Evolutionary conservation across 2,329 filamentous ascomycete genomes (phyloP), one percentile per base, ranked within the genome.

Genomic region (Cordyceps tenuipes): DNA sequence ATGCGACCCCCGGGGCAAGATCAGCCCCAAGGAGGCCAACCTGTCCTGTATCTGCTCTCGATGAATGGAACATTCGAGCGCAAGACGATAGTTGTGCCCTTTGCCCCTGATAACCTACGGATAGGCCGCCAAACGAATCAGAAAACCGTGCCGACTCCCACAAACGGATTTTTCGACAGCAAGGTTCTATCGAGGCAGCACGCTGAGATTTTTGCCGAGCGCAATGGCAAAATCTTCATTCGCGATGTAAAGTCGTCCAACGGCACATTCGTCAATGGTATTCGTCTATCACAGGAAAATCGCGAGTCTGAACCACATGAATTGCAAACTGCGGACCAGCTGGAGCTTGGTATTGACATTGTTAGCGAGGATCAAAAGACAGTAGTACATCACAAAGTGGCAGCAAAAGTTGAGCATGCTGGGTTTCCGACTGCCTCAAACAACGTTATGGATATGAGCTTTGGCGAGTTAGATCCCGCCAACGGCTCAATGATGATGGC

Each of bases 351-450:
- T 60, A 99, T 99, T 68, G 94, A 99, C 70, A 99, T 99, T 69
- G 93, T 99, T 56, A 96, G 91, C 73, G 94, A 99, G 72, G 94
- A 99, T 71, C 93, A 97, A 72, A 97, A 96, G 76, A 97, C 92
- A 0, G 91, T 99, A 31, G 92, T 99, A 15, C 94, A 99, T 70
- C 94, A 97, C 77, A 99, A 99, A 71, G 94, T 99, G 52, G 92
- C 93, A 21, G 92, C 94, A 60, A 95, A 95, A 71, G 91, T 99
- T 60, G 94, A 99, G 72, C 91, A 97, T 75, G 91, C 94, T 44
- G 94, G 94, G 7, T 88, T 93, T 64, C 83, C 92, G 64, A 86
- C 82, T 49, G 82, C 87, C 12, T 83, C 85, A 9, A 89, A 83
- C 66, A 95, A 89, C 69, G 83, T 92, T 51, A 75, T 95, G 66